These are phyloP conservation scores for Fusarium paranaense DNA, from an alignment of 2,329 filamentous ascomycete genomes.

Conservation along the genomic window DNA sequence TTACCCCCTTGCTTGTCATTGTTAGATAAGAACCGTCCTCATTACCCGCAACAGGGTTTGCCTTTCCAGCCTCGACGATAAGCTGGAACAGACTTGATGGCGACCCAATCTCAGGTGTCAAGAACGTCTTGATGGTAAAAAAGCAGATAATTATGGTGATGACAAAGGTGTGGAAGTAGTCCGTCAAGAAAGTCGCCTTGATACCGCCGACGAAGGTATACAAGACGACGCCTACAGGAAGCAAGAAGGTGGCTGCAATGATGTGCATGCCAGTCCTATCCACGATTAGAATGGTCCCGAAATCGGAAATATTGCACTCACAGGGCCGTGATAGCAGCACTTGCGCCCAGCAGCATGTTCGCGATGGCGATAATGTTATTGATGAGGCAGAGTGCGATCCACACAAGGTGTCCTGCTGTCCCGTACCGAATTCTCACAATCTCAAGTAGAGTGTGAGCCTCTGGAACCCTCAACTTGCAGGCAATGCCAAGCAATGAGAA, in stretches of 20 bases:
- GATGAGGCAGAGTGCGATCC: slow-evolving; percentile 63
- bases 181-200: slow-evolving; percentile 58
- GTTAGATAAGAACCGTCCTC: slow-evolving; percentile 64
- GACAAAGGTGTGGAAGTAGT: slow-evolving; percentile 66
- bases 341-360: slow-evolving; percentile 62
- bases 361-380: slow-evolving; percentile 66
- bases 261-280: slow-evolving; percentile 60
- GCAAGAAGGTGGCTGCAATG: slow-evolving; percentile 61
- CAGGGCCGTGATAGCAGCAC: slow-evolving; percentile 50
- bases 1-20: slow-evolving; percentile 64
- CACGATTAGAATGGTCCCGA: accelerated
- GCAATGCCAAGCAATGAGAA: slow-evolving; percentile 64
- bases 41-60: slow-evolving; percentile 63
- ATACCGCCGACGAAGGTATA: slow-evolving; percentile 56
- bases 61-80: slow-evolving; percentile 56
- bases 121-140: slow-evolving; percentile 60
- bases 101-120: slow-evolving; percentile 60
- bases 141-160: slow-evolving; percentile 65
- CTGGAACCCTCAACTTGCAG: slow-evolving; percentile 63
- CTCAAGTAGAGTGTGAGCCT: slow-evolving; percentile 66
- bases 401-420: slow-evolving; percentile 60
- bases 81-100: slow-evolving; percentile 62
- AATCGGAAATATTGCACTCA: slow-evolving; percentile 22
- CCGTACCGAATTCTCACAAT: slow-evolving; percentile 65
- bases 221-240: slow-evolving; percentile 53